These are phyloP conservation scores for Suillus lakei DNA, from an alignment of 768 basidiomycete genomes.

Conservation along the genomic window DNA sequence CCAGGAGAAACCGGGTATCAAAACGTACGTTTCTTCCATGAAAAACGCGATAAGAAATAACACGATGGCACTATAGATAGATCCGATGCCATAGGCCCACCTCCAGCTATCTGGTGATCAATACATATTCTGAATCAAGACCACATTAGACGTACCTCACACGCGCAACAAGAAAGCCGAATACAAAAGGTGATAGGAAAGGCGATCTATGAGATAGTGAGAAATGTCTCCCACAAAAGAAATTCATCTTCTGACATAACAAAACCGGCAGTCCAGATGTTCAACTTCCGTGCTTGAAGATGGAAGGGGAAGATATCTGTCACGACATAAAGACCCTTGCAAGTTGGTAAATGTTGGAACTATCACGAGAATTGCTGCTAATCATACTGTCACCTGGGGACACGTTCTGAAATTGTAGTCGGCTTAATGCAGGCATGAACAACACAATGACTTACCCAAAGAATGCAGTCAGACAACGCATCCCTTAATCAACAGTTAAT, in stretches of 20 bases:
- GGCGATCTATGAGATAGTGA: constrained; percentile 40
- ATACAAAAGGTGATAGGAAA: constrained; percentile 35
- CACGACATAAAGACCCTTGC: constrained; percentile 48
- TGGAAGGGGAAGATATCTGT: constrained; percentile 61
- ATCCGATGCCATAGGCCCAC: constrained; percentile 58
- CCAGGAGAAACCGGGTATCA: neutral
- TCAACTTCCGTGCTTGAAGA: constrained; percentile 54
- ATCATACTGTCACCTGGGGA: constrained; percentile 52
- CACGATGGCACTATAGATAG: constrained; percentile 52
- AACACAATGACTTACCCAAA: constrained; percentile 31
- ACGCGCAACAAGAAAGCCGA: constrained; percentile 33
- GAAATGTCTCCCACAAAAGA: constrained; percentile 35
- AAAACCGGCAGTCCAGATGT: constrained; percentile 59
- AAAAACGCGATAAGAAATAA: constrained; percentile 51
- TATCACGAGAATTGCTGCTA: neutral
- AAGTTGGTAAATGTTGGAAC: neutral
- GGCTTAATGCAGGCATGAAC: neutral
- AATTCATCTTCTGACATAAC: constrained; percentile 51
- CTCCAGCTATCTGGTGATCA: constrained; percentile 40
- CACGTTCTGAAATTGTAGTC: constrained; percentile 41
- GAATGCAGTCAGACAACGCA: constrained; percentile 36
- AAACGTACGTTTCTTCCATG: constrained; percentile 51
- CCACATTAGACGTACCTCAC: constrained; percentile 24
- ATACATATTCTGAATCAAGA: neutral
- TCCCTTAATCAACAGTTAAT: constrained; percentile 19